Evolutionary conservation across 441 rosid species (phyloP), one percentile per base, ranked within the genome.

Genomic region (Euphorbia schlechtendalii): DNA sequence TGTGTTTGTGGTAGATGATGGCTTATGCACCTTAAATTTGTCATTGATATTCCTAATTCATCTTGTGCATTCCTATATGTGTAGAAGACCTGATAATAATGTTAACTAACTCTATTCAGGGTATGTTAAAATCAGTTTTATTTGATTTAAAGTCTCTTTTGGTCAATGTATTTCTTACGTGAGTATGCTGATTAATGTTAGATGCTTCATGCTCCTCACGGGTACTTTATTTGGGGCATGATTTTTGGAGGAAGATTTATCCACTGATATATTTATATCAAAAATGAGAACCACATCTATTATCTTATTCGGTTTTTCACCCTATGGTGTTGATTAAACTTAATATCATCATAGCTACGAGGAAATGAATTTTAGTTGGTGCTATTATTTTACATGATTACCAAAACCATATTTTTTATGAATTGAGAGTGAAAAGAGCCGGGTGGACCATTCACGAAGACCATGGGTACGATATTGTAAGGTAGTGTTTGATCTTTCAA

Each of bases 291-390:
- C 8, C 32, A 48, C 5, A n/a, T 52, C n/a, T 13, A 40, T 14
- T 21, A 10, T 15, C 30, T 45, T 34, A 11, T n/a, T n/a, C n/a
- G n/a, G n/a, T 21, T 18, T 36, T 13, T 7, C 45, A 13, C 56
- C 61, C 40, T n/a, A 17, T 41, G 53, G 6, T 65, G n/a, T 18
- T 4, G 45, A 36, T 69, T 45, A 21, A 52, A 52, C 59, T 38
- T 41, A 18, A 17, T 46, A 49, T 12, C n/a, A 48, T 17, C 24
- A 2, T 57, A 30, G 34, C 38, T 32, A n/a, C n/a, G 10, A 30
- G 52, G 66, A 49, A 63, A 32, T 63, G 18, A 36, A 51, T 51
- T 51, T 8, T 13, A 36, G 15, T 14, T 15, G 61, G 43, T 58
- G 62, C 45, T 10, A 18, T 58, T 58, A 18, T 15, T 58, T 34